These are phyloP conservation scores for Talaromyces sp. DNA, from an alignment of 2,329 filamentous ascomycete genomes.

Conservation along the genomic window DNA sequence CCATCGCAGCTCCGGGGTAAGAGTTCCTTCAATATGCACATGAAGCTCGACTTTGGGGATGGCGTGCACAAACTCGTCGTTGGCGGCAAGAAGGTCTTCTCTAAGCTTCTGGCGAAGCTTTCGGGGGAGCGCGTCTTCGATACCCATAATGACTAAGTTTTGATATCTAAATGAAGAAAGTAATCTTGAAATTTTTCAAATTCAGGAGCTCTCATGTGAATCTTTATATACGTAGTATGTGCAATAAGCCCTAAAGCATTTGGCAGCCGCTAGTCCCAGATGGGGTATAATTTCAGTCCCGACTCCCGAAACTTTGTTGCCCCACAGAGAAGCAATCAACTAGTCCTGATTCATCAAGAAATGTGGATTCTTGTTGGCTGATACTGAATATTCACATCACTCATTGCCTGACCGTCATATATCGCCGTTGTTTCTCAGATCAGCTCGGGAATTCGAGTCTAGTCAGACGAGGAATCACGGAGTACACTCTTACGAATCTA, in stretches of 20 bases:
- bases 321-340: too few relatives aligned
- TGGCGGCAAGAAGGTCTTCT: neutral
- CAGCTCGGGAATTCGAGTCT: neutral
- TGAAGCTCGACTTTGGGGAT: constrained; percentile 5
- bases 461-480: neutral
- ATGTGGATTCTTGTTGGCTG: too few relatives aligned
- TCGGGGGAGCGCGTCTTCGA: constrained; percentile 1
- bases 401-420: neutral
- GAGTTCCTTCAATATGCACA: constrained; percentile 1
- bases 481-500: neutral
- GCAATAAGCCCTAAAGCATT: neutral
- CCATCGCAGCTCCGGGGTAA: neutral
- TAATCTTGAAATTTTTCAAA: neutral
- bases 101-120: constrained; percentile 3
- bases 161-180: neutral
- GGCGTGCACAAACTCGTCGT: neutral
- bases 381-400: too few relatives aligned
- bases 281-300: neutral
- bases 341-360: too few relatives aligned
- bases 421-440: neutral
- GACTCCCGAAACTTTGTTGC: too few relatives aligned
- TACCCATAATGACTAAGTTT: neutral
- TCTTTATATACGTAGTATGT: neutral
- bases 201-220: neutral
- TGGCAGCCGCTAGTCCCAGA: neutral